Evolutionary conservation across 2,329 filamentous ascomycete species (phyloP).

Genomic region (Beauveria sp.): DNA sequence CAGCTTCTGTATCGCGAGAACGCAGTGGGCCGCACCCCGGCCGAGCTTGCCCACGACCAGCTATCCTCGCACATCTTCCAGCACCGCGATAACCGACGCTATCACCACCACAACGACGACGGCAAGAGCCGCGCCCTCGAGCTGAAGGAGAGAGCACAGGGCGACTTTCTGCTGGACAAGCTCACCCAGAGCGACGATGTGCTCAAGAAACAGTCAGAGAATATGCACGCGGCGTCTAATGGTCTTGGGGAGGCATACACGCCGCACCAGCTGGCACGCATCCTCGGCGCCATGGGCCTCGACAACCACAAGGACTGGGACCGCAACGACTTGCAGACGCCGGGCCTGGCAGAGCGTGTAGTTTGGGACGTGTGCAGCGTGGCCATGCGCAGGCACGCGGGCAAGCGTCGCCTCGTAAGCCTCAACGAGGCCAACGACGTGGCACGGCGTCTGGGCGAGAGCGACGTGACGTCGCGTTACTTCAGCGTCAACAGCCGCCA

Average conservation of each 20-base stretch:
- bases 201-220: conserved; percentile 7
- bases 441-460: conserved; percentile 47
- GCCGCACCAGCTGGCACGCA: conserved; percentile 17
- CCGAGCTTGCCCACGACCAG: conserved; percentile 56
- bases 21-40: conserved; percentile 65
- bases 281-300: conserved; percentile 21
- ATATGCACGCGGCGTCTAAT: conserved; percentile 18
- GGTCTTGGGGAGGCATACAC: conserved; percentile 25
- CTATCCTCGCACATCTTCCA: conserved; percentile 34
- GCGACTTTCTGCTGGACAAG: conserved; percentile 12
- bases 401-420: conserved; percentile 42
- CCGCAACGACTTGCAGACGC: conserved; percentile 5
- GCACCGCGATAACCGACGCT: conserved; percentile 13
- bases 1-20: conserved; percentile 64
- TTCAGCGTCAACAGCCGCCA: conserved; percentile 25
- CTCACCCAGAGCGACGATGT: neutral
- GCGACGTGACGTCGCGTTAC: conserved; percentile 30
- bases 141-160: neutral
- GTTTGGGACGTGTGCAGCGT: conserved; percentile 29
- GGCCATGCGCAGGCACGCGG: conserved; percentile 23
- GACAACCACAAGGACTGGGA: conserved; percentile 12
- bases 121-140: conserved; percentile 1
- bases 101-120: neutral
- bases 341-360: conserved; percentile 15
- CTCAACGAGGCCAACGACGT: conserved; percentile 52